Base-by-base conservation (phyloP, 2,329 filamentous ascomycete species). In the Drechmeria coniospora region DNA sequence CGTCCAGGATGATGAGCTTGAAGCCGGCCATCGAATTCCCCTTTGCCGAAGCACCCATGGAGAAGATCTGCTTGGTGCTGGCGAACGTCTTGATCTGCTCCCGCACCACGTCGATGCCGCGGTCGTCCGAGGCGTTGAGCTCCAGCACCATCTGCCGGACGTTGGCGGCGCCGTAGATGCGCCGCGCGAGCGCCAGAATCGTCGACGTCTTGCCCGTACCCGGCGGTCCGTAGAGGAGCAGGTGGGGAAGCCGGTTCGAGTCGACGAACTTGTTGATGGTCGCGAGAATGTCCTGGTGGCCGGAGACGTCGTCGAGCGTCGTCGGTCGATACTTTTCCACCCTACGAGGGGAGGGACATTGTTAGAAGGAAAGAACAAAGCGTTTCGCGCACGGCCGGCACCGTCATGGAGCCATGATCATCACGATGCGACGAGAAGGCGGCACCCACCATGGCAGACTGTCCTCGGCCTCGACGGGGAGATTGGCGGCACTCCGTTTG, bases 51-150 rank as follows among this genome's bases (percentile, higher is more conserved):
- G 66, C 57, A n/a, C 69, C 72, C 47, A 68, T 57, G 10, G 58
- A 64, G 59, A 98, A 98, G 44, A 98, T 98, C 50, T 98, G 90
- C 55, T 92, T 94, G 6, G 90, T 98, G 42, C 81, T 92, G 22
- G 83, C 87, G 57, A 98, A 98, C 0, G 90, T 98, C 66, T 95
- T 98, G 69, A 98, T 98, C 56, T 98, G 90, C 59, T 98, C 90
- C 39, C 86, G 73, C 31, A 98, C 90, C 2, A 98, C 90, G 40
- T 98, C 90, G 51, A 98, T 98, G 46, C 90, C 90, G 54, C 90
- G 71, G 53, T 98, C 90, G 49, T 98, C 90, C 26, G 84, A 93
- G 22, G 90, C 90, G 51, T 98, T 98, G 39, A 98, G 71, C 56
- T 98, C 90, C 19, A 98, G 70, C 12, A 98, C 90, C 84, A 98